These are phyloP conservation scores for Amphirosellinia nigrospora DNA, from an alignment of 495 filamentous ascomycete genomes.

Conservation along the genomic window DNA sequence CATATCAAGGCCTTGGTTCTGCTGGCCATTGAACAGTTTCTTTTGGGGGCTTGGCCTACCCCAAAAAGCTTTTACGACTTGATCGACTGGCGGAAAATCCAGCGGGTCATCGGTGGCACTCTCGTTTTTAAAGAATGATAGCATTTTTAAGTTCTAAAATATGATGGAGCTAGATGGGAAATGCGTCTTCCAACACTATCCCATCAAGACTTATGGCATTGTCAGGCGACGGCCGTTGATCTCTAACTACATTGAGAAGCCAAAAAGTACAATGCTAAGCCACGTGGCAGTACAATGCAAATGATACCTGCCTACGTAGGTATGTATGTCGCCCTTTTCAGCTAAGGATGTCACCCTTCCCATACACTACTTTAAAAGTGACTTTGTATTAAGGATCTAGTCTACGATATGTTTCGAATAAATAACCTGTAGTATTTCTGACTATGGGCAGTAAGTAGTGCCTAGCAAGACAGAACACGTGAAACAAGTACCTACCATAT, in stretches of 20 bases:
- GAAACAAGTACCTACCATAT: too few relatives aligned
- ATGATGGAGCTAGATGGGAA: not conserved
- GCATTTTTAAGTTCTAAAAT: not conserved
- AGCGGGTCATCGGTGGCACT: not conserved
- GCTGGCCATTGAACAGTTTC: conserved; percentile 30
- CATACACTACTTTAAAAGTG: too few relatives aligned
- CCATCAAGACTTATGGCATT: not conserved
- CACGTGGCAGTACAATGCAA: conserved; percentile 2
- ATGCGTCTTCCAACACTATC: not conserved
- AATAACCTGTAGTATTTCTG: too few relatives aligned
- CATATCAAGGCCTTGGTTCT: conserved; percentile 2
- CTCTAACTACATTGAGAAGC: too few relatives aligned
- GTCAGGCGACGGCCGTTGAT: not conserved
- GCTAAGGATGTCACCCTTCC: too few relatives aligned
- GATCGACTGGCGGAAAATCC: not conserved
- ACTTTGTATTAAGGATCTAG: too few relatives aligned
- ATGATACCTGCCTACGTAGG: too few relatives aligned
- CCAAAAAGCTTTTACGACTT: not conserved
- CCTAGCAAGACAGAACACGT: too few relatives aligned
- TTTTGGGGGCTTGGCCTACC: not conserved
- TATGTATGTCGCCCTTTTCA: too few relatives aligned
- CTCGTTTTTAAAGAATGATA: not conserved
- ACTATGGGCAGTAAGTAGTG: too few relatives aligned
- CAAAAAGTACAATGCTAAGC: conserved; percentile 5
- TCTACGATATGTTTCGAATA: too few relatives aligned